Evolutionary conservation across 2,329 filamentous ascomycete species (phyloP), one percentile per base, ranked within the genome.

Genomic region (Epichloe sp.): DNA sequence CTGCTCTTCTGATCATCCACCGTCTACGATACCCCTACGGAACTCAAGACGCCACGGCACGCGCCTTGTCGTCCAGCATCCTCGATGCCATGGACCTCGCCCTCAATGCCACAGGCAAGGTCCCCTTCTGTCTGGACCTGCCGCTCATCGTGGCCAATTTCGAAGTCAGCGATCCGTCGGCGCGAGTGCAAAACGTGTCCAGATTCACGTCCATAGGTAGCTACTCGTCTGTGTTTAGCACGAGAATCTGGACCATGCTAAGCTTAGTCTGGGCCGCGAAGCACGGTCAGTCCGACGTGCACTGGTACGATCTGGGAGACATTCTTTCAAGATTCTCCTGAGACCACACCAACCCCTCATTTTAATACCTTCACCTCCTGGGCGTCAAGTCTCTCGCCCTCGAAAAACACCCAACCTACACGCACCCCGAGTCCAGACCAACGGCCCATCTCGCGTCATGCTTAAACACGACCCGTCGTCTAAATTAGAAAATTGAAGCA

Each of bases 101-200:
- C 0, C 21, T 51, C 8, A 36, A 41, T 0, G 53, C 53, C 19
- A 62, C 61, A 2, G 46, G 54, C 15, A 52, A 54, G 8, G 26
- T 45, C 3, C 55, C 58, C 11, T 47, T 53, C 35, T 60, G 59
- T 47, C 49, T 56, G 23, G 60, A 58, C 26, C 49, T 62, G 46
- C 52, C 59, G 5, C 51, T 60, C 14, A 46, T 59, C 0, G 54
- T 58, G 12, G 61, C 61, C 5, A 60, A 60, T 31, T 50, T 62
- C 40, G 61, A 63, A 38, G 37, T 62, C 0, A 42, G 54, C 2
- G 50, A 54, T 14, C 34, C 53, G 4, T 44, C 17, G 10, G 55
- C 57, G n/a, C 54, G 51, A 19, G 52, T 43, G 5, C 17, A 44
- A 6, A 47, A 51, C 15, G 12, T 57, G 26, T 44, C 45, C 4